These are phyloP conservation scores for Penicillium sp. DNA, from an alignment of 2,329 filamentous ascomycete genomes.

Conservation along the genomic window DNA sequence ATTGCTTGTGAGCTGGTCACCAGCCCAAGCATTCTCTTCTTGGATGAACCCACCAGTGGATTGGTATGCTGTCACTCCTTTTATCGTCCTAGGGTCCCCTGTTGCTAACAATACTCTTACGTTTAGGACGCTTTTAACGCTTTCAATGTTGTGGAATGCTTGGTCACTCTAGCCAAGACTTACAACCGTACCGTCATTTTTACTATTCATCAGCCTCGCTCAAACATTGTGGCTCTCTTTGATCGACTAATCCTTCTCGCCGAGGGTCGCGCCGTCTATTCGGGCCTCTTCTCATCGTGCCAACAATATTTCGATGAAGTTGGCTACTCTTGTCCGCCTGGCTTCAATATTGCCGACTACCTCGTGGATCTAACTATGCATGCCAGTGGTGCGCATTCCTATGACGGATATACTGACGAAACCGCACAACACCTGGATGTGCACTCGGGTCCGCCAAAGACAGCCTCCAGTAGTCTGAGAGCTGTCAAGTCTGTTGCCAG, in stretches of 20 bases:
- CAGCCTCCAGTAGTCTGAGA: conserved; percentile 82
- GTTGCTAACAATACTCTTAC: conserved; percentile 12
- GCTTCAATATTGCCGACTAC: conserved; percentile 99
- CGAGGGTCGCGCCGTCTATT: conserved; percentile 88
- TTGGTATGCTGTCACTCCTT: conserved; percentile 48
- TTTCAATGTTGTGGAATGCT: conserved; percentile 95
- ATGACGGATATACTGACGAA: conserved; percentile 53
- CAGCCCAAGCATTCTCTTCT: conserved; percentile 93
- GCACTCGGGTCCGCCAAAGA: conserved; percentile 63
- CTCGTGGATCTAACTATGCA: conserved; percentile 98
- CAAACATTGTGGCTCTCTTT: conserved; percentile 97
- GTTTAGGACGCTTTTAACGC: conserved; percentile 89
- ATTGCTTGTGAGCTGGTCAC: conserved; percentile 98
- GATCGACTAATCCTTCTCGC: conserved; percentile 91
- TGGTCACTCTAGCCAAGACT: conserved; percentile 91
- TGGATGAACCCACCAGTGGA: conserved; percentile 96
- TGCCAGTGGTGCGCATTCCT: conserved; percentile 64
- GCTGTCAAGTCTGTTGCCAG: conserved; percentile 91
- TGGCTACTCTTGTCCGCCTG: conserved; percentile 90
- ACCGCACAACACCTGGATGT: conserved; percentile 58
- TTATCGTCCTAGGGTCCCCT: too few species aligned
- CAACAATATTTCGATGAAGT: conserved; percentile 91
- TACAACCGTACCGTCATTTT: conserved; percentile 98
- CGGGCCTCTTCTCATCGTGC: conserved; percentile 84
- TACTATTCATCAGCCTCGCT: conserved; percentile 96